phyloP scores from a whole-genome alignment of 331 rosid genomes.

The Prunus yedoensis region DNA sequence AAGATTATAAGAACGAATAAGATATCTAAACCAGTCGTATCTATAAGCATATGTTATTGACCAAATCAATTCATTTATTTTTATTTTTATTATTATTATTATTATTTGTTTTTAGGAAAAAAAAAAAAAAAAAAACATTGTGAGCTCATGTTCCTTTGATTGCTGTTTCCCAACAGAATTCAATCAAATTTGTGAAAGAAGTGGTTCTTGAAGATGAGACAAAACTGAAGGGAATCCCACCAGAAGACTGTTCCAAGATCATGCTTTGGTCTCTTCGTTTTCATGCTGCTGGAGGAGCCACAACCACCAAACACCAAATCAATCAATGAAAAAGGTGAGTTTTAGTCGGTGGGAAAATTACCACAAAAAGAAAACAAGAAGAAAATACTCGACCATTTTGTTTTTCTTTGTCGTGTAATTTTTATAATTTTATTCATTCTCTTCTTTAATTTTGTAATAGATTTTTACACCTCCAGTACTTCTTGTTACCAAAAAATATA shows the following conservation, averaged over 20 bases:
- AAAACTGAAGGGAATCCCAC: conserved; percentile 78
- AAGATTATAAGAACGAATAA: no score
- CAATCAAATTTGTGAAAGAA: conserved; percentile 89
- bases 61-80: no score
- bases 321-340: neutral
- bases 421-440: neutral
- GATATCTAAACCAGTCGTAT: neutral
- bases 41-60: no score
- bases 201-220: conserved; percentile 92
- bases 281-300: conserved; percentile 13
- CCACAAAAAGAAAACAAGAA: neutral
- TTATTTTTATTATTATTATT: no score
- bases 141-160: neutral
- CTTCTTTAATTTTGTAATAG: conserved; percentile 1
- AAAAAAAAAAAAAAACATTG: no score
- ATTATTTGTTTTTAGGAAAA: no score
- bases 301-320: conserved; percentile 2
- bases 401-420: neutral
- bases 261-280: conserved; percentile 75
- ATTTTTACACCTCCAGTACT: neutral
- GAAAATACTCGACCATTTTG: neutral
- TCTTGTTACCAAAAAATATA: neutral
- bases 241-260: conserved; percentile 76
- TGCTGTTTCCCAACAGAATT: conserved; percentile 45
- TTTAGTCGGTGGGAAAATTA: neutral